Evolutionary conservation across 768 basidiomycete genomes (phyloP).

Genomic region (Collybia sp.): DNA sequence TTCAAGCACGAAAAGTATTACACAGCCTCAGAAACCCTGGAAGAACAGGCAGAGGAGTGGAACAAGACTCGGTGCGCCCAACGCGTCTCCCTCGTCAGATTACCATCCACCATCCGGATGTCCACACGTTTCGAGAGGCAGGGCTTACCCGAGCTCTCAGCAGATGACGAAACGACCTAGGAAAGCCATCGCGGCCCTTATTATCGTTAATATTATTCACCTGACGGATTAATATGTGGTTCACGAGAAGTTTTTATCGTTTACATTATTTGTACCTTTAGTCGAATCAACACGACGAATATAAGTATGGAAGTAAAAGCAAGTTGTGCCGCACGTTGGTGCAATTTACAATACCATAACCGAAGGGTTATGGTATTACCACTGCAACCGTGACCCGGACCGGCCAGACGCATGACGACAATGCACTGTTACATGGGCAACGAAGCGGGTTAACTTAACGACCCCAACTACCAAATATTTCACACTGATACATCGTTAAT

Average conservation of each 20-base stretch:
- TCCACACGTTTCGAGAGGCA: slow-evolving; percentile 23
- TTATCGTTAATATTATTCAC: background rate
- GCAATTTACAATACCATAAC: too few relatives aligned
- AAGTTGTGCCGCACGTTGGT: too few relatives aligned
- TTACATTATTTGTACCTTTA: background rate
- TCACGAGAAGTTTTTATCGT: background rate
- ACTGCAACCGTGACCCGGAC: too few relatives aligned
- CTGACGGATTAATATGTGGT: too few relatives aligned
- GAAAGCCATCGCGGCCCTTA: background rate
- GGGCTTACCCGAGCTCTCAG: background rate
- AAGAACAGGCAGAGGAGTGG: slow-evolving; percentile 87
- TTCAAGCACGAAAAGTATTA: slow-evolving; percentile 40
- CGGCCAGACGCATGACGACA: too few relatives aligned
- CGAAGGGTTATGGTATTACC: too few relatives aligned
- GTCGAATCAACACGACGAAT: too few relatives aligned
- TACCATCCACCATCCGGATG: slow-evolving; percentile 52
- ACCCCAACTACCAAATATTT: too few relatives aligned
- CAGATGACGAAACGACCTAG: background rate
- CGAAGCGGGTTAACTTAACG: too few relatives aligned
- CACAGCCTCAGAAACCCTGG: slow-evolving; percentile 38
- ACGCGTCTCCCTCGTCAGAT: slow-evolving; percentile 74
- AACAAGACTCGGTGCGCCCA: slow-evolving; percentile 80
- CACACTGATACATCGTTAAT: too few relatives aligned
- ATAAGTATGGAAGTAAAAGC: too few relatives aligned
- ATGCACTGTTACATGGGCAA: too few relatives aligned